Evolutionary conservation across 352 stramenopile species (phyloP).

Genomic region (Phytopythium aichiense): DNA sequence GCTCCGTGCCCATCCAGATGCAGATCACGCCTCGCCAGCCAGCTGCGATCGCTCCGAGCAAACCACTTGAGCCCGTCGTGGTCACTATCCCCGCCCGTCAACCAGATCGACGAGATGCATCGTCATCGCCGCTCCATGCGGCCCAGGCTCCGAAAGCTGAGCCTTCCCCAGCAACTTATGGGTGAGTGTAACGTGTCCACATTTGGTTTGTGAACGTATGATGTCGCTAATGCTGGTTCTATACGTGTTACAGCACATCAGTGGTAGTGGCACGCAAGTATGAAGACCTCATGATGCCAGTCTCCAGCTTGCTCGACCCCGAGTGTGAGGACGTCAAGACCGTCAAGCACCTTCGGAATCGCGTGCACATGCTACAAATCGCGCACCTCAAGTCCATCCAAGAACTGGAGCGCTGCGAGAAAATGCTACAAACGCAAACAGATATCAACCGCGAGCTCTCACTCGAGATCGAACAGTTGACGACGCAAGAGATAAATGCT

Average conservation of each 20-base stretch:
- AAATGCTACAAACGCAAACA: constrained; percentile 94
- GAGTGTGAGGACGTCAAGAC: constrained; percentile 20
- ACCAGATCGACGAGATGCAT: constrained; percentile 53
- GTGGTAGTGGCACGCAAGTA: constrained; percentile 33
- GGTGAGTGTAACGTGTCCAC: constrained; percentile 11
- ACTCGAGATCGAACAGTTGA: constrained; percentile 88
- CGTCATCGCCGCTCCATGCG: constrained; percentile 54
- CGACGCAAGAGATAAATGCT: constrained; percentile 60
- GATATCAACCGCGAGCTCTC: constrained; percentile 92
- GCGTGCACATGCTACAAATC: constrained; percentile 87
- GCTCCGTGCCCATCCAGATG: constrained; percentile 22
- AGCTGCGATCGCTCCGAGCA: constrained; percentile 2
- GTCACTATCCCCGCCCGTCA: constrained; percentile 8
- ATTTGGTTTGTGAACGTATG: not conserved
- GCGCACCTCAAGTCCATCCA: constrained; percentile 87
- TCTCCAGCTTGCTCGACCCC: constrained; percentile 19
- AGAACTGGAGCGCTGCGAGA: constrained; percentile 90
- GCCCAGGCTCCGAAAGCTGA: constrained; percentile 3
- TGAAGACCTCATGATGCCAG: constrained; percentile 14
- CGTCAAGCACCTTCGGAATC: constrained; percentile 64
- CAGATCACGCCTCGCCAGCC: constrained; percentile 9
- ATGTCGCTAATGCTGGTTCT: not conserved
- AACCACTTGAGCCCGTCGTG: constrained; percentile 14
- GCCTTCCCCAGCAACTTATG: constrained; percentile 5
- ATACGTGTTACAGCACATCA: constrained; percentile 12